Evolutionary conservation across 2,329 filamentous ascomycete species (phyloP).

Genomic region (Penicillium digitatum): DNA sequence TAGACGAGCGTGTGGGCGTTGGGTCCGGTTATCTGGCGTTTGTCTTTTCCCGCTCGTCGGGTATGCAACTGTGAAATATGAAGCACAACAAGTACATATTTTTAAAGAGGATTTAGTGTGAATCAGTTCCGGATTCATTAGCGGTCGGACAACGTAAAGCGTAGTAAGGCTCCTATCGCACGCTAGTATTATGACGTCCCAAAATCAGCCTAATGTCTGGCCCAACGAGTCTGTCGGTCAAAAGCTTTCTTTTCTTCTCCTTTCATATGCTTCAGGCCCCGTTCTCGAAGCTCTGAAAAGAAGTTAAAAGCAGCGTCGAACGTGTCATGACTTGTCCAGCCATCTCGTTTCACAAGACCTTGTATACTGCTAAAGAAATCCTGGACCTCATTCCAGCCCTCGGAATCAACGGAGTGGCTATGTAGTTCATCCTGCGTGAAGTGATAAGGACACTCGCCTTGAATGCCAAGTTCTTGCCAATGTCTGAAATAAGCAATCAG

Average conservation of each 20-base stretch:
- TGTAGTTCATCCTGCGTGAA: constrained; percentile 23
- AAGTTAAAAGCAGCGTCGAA: constrained; percentile 36
- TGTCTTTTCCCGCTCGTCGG: too few species aligned
- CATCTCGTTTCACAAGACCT: constrained; percentile 36
- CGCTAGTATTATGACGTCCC: neutral
- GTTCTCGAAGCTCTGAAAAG: constrained; percentile 35
- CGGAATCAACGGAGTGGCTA: constrained; percentile 16
- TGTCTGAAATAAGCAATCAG: constrained; percentile 11
- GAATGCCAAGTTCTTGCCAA: constrained; percentile 20
- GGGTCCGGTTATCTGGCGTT: too few species aligned
- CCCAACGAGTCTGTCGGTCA: constrained; percentile 32
- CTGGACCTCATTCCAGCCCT: constrained; percentile 25
- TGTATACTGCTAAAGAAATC: constrained; percentile 39
- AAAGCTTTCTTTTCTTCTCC: constrained; percentile 33
- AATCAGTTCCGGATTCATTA: neutral
- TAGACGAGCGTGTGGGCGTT: too few species aligned
- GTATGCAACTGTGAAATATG: too few species aligned
- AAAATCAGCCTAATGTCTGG: constrained; percentile 11
- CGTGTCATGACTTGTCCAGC: constrained; percentile 36
- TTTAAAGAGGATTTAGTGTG: neutral
- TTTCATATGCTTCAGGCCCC: constrained; percentile 28
- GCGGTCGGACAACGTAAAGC: neutral
- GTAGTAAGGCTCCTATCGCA: neutral
- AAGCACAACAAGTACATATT: too few species aligned
- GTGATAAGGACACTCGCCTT: constrained; percentile 20